A percentile compares a stretch with the other conserved stretches of the same genome.
phyloP scores from a whole-genome alignment of 805 yeast genomes.

The Ogataea henricii region DNA sequence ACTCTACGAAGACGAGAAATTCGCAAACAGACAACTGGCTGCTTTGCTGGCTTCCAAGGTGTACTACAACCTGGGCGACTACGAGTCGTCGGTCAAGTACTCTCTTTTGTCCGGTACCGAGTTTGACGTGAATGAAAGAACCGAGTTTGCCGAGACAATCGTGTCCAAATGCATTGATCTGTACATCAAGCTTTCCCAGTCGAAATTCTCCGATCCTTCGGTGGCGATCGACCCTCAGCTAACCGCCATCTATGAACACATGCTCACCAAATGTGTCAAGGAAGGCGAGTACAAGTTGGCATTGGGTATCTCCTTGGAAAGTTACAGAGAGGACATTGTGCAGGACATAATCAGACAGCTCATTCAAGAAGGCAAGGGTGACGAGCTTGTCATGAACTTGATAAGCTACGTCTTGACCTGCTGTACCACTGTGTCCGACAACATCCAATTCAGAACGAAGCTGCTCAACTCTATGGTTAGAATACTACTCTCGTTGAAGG shows the following conservation, averaged over 20 bases:
- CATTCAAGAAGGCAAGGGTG: slow-evolving; percentile 39
- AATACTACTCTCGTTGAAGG: slow-evolving; percentile 55
- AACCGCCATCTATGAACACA: slow-evolving; percentile 72
- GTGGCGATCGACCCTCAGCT: slow-evolving; percentile 60
- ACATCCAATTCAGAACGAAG: slow-evolving; percentile 64
- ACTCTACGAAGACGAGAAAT: slow-evolving; percentile 79
- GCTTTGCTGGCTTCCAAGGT: slow-evolving; percentile 92
- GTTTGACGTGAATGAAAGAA: slow-evolving; percentile 70
- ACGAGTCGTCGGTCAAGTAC: slow-evolving; percentile 84
- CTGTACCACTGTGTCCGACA: slow-evolving; percentile 65
- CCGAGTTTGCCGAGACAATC: slow-evolving; percentile 91
- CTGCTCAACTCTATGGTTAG: slow-evolving; percentile 65
- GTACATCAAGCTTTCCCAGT: slow-evolving; percentile 68
- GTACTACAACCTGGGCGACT: slow-evolving; percentile 89
- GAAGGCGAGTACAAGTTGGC: slow-evolving; percentile 78
- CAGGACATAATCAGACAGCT: slow-evolving; percentile 53
- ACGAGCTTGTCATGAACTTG: slow-evolving; percentile 54
- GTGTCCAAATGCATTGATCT: slow-evolving; percentile 89
- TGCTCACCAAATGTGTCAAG: slow-evolving; percentile 78
- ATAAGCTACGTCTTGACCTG: slow-evolving; percentile 76
- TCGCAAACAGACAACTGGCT: slow-evolving; percentile 72
- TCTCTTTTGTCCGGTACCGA: slow-evolving; percentile 82
- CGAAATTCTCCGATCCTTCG: slow-evolving; percentile 37
- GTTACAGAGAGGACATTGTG: slow-evolving; percentile 81
- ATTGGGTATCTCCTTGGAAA: slow-evolving; percentile 87